These are phyloP conservation scores for Dioscorea dumetorum DNA, from an alignment of 106 monocot species.

Conservation along the genomic window DNA sequence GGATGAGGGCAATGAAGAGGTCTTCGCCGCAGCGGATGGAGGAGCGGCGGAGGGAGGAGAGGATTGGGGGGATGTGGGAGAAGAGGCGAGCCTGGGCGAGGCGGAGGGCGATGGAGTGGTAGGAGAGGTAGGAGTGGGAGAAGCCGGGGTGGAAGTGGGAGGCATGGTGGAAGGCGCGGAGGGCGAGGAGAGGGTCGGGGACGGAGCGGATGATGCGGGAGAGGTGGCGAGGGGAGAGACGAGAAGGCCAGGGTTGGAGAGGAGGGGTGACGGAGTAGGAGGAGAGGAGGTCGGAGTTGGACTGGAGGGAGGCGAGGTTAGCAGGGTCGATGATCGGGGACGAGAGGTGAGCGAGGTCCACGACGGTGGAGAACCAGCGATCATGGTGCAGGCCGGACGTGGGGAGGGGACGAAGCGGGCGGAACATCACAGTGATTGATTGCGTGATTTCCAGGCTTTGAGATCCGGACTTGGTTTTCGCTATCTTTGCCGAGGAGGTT, in stretches of 20 bases:
- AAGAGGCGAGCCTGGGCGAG: slow-evolving; percentile 34
- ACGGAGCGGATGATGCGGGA: slow-evolving; percentile 47
- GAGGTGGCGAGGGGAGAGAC: slow-evolving; percentile 46
- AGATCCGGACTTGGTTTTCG: too few relatives aligned
- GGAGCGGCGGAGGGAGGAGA: slow-evolving; percentile 21
- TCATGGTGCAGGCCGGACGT: neutral
- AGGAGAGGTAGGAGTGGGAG: slow-evolving; percentile 37
- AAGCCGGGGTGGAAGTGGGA: slow-evolving; percentile 34
- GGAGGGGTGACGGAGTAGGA: slow-evolving; percentile 66
- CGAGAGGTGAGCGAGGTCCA: slow-evolving; percentile 32
- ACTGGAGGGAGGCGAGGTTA: slow-evolving; percentile 27
- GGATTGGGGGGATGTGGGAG: slow-evolving; percentile 21
- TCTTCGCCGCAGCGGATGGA: slow-evolving; percentile 22
- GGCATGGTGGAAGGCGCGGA: slow-evolving; percentile 58
- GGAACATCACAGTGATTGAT: too few relatives aligned
- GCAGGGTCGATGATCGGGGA: slow-evolving; percentile 18
- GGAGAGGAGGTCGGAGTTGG: slow-evolving; percentile 34
- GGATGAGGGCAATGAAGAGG: slow-evolving; percentile 46
- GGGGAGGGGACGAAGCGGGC: too few relatives aligned
- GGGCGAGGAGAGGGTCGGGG: slow-evolving; percentile 24
- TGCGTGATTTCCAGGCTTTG: too few relatives aligned
- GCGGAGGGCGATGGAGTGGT: slow-evolving; percentile 30
- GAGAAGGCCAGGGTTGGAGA: slow-evolving; percentile 53
- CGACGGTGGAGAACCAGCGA: slow-evolving; percentile 28
- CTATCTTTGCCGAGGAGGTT: too few relatives aligned